phyloP scores from a whole-genome alignment of 345 rosid species.

The Excoecaria agallocha region DNA sequence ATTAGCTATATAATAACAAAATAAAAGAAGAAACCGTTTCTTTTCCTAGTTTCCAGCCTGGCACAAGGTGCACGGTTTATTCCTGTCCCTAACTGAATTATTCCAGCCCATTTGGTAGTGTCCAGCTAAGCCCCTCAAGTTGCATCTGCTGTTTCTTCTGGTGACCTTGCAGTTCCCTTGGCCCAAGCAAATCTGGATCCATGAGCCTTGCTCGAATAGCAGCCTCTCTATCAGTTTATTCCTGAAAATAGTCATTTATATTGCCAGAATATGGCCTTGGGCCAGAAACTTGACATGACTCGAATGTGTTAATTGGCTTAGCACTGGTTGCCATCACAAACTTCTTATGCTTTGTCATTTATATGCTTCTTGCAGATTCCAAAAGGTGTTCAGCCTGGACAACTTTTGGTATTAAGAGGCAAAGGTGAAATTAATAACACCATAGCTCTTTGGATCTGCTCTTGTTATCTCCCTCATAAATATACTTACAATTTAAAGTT shows the following conservation, averaged over 20 bases:
- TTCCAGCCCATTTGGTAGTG: no score
- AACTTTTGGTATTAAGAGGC: conserved; percentile 67
- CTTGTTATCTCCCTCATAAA: conserved; percentile 5
- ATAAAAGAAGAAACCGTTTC: no score
- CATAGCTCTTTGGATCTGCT: conserved; percentile 12
- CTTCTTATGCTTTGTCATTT: conserved; percentile 23
- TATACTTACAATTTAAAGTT: conserved; percentile 21
- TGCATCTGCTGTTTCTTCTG: no score
- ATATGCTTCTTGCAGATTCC: conserved; percentile 63
- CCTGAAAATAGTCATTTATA: neutral
- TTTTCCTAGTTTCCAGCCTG: no score
- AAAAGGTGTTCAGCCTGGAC: conserved; percentile 81
- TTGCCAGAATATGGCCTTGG: neutral
- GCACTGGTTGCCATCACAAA: neutral
- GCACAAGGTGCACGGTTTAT: no score
- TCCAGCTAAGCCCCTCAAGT: no score
- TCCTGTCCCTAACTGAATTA: no score
- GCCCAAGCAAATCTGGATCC: no score
- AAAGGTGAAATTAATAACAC: conserved; percentile 50
- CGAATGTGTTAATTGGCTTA: neutral
- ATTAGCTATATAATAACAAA: no score
- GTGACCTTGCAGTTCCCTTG: no score
- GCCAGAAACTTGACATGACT: neutral
- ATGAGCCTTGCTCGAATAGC: no score
- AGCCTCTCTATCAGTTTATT: no score